Evolutionary conservation across 2,329 filamentous ascomycete genomes (phyloP).

Genomic region (Aspergillus luchuensis): DNA sequence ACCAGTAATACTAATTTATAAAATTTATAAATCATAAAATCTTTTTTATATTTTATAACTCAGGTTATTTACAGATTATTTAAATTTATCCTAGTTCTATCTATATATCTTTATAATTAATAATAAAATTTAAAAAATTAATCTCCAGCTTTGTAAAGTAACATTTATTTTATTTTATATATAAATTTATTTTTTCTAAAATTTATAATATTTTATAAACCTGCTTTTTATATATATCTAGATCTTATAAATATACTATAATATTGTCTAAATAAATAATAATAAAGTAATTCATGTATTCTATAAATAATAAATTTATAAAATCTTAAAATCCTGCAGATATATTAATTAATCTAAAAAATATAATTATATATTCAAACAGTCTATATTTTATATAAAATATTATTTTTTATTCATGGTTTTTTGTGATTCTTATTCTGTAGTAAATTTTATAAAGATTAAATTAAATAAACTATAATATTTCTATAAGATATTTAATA

Average conservation of each 20-base stretch:
- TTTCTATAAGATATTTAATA: not conserved
- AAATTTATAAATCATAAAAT: not conserved
- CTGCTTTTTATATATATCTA: not conserved
- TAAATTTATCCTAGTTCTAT: not conserved
- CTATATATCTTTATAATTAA: not conserved
- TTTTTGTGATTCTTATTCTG: not conserved
- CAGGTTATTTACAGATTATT: not conserved
- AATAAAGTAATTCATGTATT: not conserved
- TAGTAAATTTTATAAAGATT: too few relatives aligned
- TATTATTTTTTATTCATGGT: not conserved
- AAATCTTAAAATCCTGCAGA: not conserved
- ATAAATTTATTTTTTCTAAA: not conserved
- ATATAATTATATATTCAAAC: not conserved
- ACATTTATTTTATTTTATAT: not conserved
- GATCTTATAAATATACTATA: not conserved
- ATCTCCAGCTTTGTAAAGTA: not conserved
- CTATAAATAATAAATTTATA: not conserved
- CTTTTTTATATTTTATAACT: not conserved
- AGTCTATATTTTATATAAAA: not conserved
- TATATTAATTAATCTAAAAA: not conserved
- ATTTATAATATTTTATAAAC: not conserved
- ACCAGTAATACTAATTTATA: not conserved
- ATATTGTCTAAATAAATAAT: not conserved
- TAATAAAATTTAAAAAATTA: not conserved
- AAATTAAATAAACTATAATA: too few relatives aligned